Percentiles rank a stretch among this genome's conserved stretches.
Conservation (phyloP, 495 filamentous ascomycete genomes). For the Margaritispora aquatica region DNA sequence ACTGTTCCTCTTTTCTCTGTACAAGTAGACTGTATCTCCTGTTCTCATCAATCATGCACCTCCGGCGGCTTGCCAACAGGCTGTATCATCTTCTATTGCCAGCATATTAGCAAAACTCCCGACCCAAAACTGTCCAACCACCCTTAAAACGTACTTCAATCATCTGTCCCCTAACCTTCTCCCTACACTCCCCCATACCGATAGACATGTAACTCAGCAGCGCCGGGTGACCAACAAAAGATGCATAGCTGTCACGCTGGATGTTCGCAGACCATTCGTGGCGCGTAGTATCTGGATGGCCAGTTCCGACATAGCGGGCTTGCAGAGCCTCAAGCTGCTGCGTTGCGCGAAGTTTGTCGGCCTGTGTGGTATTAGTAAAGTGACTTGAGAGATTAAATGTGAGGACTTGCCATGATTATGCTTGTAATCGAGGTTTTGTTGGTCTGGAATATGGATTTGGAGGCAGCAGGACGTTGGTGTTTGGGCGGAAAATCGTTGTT, state of each 20-base stretch:
- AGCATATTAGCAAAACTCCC: too few relatives aligned
- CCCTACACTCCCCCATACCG: slow-evolving; percentile 76
- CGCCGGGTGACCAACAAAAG: slow-evolving; percentile 83
- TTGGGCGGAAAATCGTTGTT: neutral
- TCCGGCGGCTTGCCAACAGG: slow-evolving; percentile 77
- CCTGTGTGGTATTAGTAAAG: slow-evolving; percentile 36
- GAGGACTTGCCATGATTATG: neutral
- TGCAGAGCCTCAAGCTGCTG: slow-evolving; percentile 97
- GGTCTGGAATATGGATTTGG: neutral
- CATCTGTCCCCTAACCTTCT: slow-evolving; percentile 71
- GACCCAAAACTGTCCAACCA: neutral
- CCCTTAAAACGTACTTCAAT: slow-evolving; percentile 49
- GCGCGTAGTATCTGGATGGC: slow-evolving; percentile 96
- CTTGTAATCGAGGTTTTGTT: neutral
- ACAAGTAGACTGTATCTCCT: too few relatives aligned
- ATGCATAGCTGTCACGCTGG: slow-evolving; percentile 75
- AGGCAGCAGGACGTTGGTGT: neutral
- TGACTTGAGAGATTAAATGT: neutral
- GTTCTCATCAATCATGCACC: slow-evolving; percentile 24
- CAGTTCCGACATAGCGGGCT: slow-evolving; percentile 89
- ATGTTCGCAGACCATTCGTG: slow-evolving; percentile 95
- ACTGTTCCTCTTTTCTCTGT: too few relatives aligned
- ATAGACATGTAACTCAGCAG: slow-evolving; percentile 85
- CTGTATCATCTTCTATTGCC: too few relatives aligned
- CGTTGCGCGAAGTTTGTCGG: slow-evolving; percentile 94